These are phyloP conservation scores for Juncus effusus DNA, from an alignment of 176 grass and related monocot genomes.

Conservation along the genomic window DNA sequence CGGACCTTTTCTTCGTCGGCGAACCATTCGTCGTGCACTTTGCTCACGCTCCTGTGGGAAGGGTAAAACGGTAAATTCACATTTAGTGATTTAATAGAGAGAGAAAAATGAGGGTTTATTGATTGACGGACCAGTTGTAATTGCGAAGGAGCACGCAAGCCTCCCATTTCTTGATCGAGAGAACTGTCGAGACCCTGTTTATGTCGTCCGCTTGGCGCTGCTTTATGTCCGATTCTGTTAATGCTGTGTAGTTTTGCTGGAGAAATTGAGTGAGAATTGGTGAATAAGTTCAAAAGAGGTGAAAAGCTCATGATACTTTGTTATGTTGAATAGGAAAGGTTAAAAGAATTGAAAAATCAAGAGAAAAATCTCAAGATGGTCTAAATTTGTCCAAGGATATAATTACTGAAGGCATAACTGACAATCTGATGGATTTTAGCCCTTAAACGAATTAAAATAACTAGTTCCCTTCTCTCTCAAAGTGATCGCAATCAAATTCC, in stretches of 20 bases:
- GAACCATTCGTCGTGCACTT: constrained; percentile 99
- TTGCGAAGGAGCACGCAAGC: constrained; percentile 86
- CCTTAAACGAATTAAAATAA: too few relatives aligned
- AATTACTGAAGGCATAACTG: too few relatives aligned
- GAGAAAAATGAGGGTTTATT: constrained; percentile 5
- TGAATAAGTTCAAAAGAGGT: constrained; percentile 8
- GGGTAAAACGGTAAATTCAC: constrained; percentile 12
- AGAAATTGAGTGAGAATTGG: constrained; percentile 28
- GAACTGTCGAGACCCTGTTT: constrained; percentile 92
- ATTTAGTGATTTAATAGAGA: constrained; percentile 4
- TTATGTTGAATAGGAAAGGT: too few relatives aligned
- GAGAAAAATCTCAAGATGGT: too few relatives aligned
- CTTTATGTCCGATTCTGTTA: constrained; percentile 77
- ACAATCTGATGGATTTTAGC: too few relatives aligned
- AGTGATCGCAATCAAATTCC: not conserved
- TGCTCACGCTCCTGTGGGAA: constrained; percentile 86
- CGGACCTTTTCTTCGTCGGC: constrained; percentile 92
- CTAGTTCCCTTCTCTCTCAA: too few relatives aligned
- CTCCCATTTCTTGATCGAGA: constrained; percentile 74
- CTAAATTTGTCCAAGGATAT: too few relatives aligned
- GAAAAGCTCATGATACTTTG: not conserved
- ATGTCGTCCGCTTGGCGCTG: constrained; percentile 87
- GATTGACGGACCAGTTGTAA: constrained; percentile 61
- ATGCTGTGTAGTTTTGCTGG: constrained; percentile 92
- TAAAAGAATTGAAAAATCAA: too few relatives aligned